phyloP scores from a whole-genome alignment of 805 yeast species.

The Saccharomycodes ludwigii region DNA sequence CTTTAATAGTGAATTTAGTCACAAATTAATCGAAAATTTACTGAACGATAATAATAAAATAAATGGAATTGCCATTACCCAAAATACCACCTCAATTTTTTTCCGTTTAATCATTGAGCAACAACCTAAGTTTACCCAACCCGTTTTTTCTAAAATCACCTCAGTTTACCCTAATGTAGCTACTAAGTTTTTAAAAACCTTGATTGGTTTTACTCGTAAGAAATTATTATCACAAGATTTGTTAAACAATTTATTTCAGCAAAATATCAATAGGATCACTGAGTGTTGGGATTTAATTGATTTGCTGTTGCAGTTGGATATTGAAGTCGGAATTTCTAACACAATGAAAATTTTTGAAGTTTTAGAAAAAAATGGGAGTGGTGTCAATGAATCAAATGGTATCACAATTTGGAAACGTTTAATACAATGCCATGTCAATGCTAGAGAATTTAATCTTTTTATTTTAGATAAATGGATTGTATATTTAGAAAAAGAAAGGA shows the following conservation, averaged over 20 bases:
- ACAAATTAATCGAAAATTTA: neutral
- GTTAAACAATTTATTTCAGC: constrained; percentile 21
- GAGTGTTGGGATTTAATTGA: constrained; percentile 35
- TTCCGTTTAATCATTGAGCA: neutral
- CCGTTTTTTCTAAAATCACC: constrained; percentile 32
- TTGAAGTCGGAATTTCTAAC: constrained; percentile 42
- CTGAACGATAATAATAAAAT: no score
- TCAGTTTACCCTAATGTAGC: constrained; percentile 27
- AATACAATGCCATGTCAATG: constrained; percentile 37
- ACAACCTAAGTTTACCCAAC: constrained; percentile 15
- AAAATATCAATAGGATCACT: constrained; percentile 7
- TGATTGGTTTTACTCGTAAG: constrained; percentile 32
- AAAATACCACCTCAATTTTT: neutral
- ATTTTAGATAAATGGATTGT: constrained; percentile 31
- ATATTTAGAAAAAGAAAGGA: constrained; percentile 9
- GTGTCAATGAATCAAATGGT: constrained; percentile 1
- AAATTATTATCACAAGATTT: constrained; percentile 43
- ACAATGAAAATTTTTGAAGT: constrained; percentile 22
- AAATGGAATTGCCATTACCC: no score
- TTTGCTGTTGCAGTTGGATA: constrained; percentile 39
- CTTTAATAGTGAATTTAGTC: neutral
- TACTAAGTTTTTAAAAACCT: constrained; percentile 30
- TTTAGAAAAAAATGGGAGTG: constrained; percentile 4
- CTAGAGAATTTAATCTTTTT: constrained; percentile 45
- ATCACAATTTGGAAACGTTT: constrained; percentile 21